phyloP scores from a whole-genome alignment of 2,329 filamentous ascomycete species.

The Arthroderma sp. region DNA sequence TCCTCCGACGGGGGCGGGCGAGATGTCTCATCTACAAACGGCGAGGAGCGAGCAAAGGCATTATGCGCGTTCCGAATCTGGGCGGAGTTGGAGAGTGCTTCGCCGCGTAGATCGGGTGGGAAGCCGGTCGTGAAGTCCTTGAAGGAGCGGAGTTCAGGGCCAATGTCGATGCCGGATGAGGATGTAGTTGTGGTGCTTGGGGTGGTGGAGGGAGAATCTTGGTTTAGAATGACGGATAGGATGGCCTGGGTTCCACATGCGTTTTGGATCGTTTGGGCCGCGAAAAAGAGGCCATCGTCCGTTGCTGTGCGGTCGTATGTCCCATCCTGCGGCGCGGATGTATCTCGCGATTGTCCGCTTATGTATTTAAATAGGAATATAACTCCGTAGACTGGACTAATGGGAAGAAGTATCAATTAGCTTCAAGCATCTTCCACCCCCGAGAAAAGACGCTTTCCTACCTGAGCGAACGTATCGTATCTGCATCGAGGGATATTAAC shows the following conservation, averaged over 20 bases:
- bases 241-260: conserved; percentile 95
- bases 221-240: conserved; percentile 81
- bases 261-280: conserved; percentile 94
- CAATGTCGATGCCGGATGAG: conserved; percentile 49
- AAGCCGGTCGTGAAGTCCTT: conserved; percentile 79
- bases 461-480: conserved; percentile 36
- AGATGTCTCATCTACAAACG: conserved; percentile 85
- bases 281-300: conserved; percentile 71
- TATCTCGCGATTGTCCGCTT: conserved; percentile 48
- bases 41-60: conserved; percentile 73
- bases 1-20: conserved; percentile 54
- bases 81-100: conserved; percentile 57
- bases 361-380: conserved; percentile 95
- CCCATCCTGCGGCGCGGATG: conserved; percentile 62
- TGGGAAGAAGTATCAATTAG: background rate
- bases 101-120: conserved; percentile 60
- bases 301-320: conserved; percentile 63
- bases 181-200: conserved; percentile 12
- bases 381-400: conserved; percentile 73
- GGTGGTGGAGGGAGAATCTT: conserved; percentile 33
- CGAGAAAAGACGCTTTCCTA: conserved; percentile 10
- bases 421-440: background rate
- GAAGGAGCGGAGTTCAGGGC: conserved; percentile 58
- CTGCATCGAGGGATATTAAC: conserved; percentile 73
- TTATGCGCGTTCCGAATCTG: conserved; percentile 72